A percentile compares a stretch with the other conserved stretches of the same genome.
Conservation (phyloP, 768 basidiomycete species). For the Hericium erinaceus region DNA sequence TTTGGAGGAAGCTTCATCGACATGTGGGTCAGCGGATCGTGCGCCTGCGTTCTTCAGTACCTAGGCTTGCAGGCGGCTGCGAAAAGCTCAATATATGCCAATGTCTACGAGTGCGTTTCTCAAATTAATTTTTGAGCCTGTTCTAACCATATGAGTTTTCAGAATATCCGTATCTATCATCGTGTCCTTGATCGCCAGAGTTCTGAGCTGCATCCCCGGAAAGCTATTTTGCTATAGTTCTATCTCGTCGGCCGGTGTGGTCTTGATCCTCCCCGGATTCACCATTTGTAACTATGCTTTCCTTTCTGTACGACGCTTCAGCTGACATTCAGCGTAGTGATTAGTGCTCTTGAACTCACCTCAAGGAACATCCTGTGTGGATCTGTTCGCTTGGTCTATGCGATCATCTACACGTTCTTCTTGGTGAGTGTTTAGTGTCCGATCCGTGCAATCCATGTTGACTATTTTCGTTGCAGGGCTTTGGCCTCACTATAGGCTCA, state of each 20-base stretch:
- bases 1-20: constrained; percentile 79
- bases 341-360: constrained; percentile 71
- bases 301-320: not conserved
- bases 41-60: constrained; percentile 64
- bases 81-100: constrained; percentile 87
- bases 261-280: constrained; percentile 86
- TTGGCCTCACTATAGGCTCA: constrained; percentile 76
- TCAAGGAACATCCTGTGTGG: constrained; percentile 76
- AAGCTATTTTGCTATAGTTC: constrained; percentile 83
- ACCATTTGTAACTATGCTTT: constrained; percentile 50
- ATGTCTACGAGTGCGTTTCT: constrained; percentile 78
- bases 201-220: constrained; percentile 65
- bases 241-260: constrained; percentile 81
- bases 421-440: constrained; percentile 34
- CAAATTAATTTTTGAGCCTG: not conserved
- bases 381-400: constrained; percentile 76
- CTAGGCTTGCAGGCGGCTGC: constrained; percentile 75
- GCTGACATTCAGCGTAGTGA: constrained; percentile 34
- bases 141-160: not conserved
- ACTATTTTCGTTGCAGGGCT: constrained; percentile 42
- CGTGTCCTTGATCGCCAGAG: constrained; percentile 76
- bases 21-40: constrained; percentile 71
- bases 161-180: constrained; percentile 82
- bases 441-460: not conserved
- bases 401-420: constrained; percentile 79